Percentiles rank a stretch among this genome's conserved stretches.
phyloP scores from a whole-genome alignment of 2,329 filamentous ascomycete genomes.

The Helotiales sp. region DNA sequence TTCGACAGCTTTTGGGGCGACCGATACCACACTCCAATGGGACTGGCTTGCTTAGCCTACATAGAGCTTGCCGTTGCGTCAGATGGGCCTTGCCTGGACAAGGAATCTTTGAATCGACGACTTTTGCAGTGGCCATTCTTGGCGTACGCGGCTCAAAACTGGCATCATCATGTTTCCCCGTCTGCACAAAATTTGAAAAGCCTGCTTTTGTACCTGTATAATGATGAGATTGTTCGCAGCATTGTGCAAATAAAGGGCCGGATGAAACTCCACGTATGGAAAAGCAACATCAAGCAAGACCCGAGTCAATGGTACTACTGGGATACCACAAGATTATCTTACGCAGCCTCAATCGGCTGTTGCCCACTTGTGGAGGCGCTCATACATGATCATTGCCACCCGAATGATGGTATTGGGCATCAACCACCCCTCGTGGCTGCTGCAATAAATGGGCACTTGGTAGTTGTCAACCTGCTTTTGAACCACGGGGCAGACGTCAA shows the following conservation, averaged over 20 bases:
- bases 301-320: neutral
- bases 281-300: neutral
- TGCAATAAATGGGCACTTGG: neutral
- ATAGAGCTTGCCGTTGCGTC: neutral
- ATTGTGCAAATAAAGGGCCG: neutral
- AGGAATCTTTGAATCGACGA: neutral
- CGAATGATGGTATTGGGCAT: neutral
- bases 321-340: neutral
- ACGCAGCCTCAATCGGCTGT: neutral
- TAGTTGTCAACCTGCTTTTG: neutral
- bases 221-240: neutral
- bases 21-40: neutral
- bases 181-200: neutral
- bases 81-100: neutral
- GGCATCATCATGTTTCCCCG: neutral
- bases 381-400: neutral
- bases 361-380: neutral
- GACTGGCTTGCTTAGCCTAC: neutral
- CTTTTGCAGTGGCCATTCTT: neutral
- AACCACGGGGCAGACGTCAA: neutral
- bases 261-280: neutral
- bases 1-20: neutral
- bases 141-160: neutral
- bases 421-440: constrained; percentile 1
- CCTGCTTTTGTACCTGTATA: neutral